Base-by-base conservation (phyloP, 2,329 filamentous ascomycete genomes). In the Annulohypoxylon truncatum region DNA sequence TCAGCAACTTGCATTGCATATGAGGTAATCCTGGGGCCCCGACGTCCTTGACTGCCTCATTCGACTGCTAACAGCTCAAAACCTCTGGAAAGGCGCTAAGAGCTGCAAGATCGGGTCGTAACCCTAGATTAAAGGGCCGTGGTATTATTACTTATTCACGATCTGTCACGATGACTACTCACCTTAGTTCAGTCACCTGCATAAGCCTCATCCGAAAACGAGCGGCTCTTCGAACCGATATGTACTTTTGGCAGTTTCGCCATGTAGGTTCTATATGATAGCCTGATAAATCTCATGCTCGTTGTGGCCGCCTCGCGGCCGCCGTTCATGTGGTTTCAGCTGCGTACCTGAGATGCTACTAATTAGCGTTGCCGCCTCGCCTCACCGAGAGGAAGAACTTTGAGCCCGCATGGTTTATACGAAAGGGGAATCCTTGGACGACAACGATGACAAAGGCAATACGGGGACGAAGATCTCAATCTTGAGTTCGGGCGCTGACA, bases 141-240 rank as follows among this genome's bases (percentile, higher is more conserved):
- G 31, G 15, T 20, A n/a, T 10, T 33, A 18, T 12, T 31, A 38
- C 40, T 64, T 58, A 54, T 40, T 54, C 29, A 64, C 20, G n/a
- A 42, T 58, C 61, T 48, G 61, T 64, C 38, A 48, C 47, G 54
- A 64, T 64, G 54, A 64, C 48, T 54, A 59, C 53, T 40, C 20
- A 52, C 15, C 40, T 33, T 31, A 40, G 15, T 33, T 40, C 61
- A 22, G 24, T 29, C 40, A 13, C 44, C 33, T 48, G 38, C 28
- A 35, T 20, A 22, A n/a, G 24, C 26, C 35, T 47, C n/a, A 6
- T 22, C 20, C 13, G 22, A 26, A 48, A 48, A 29, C 22, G 15
- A 12, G 24, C 13, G 26, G 54, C 22, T 47, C 12, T 22, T 20
- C 24, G 44, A 28, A n/a, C 44, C 10, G 20, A 15, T n/a, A 13